A percentile compares a stretch with the other conserved stretches of the same genome.
phyloP scores from a whole-genome alignment of 495 filamentous ascomycete species.

The Hapsidospora chrysogenum region DNA sequence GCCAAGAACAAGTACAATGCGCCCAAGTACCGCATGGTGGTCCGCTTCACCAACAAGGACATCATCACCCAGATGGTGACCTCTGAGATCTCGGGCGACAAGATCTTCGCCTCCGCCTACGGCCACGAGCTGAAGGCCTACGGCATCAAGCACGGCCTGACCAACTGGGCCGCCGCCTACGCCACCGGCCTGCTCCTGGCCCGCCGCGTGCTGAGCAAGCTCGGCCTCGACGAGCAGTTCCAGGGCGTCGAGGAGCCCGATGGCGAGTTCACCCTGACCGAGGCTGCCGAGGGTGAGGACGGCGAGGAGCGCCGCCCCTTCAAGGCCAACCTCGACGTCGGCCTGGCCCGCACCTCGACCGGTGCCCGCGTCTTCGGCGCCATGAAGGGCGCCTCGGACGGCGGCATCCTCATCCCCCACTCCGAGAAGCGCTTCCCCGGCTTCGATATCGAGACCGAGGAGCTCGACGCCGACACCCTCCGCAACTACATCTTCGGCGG shows the following conservation, averaged over 20 bases:
- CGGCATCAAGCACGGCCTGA: slow-evolving; percentile 93
- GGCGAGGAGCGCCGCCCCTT: slow-evolving; percentile 84
- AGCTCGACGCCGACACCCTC: slow-evolving; percentile 90
- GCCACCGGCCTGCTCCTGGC: slow-evolving; percentile 90
- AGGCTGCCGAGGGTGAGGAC: slow-evolving; percentile 69
- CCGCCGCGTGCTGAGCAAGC: slow-evolving; percentile 91
- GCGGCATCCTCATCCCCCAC: slow-evolving; percentile 93
- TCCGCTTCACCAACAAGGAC: slow-evolving; percentile 99
- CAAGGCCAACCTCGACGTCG: slow-evolving; percentile 97
- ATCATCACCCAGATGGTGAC: slow-evolving; percentile 95
- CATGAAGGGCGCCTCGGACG: slow-evolving; percentile 99
- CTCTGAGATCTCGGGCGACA: slow-evolving; percentile 95
- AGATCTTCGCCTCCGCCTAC: slow-evolving; percentile 87
- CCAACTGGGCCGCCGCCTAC: slow-evolving; percentile 99
- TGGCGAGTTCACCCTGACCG: slow-evolving; percentile 87
- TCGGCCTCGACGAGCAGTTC: slow-evolving; percentile 82
- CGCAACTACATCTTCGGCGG: slow-evolving; percentile 98
- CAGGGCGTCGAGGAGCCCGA: slow-evolving; percentile 83
- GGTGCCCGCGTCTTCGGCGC: slow-evolving; percentile 97
- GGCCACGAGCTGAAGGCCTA: slow-evolving; percentile 94
- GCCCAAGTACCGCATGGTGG: slow-evolving; percentile 98
- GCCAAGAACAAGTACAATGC: slow-evolving; percentile 99
- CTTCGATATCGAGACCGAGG: slow-evolving; percentile 88
- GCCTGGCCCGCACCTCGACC: slow-evolving; percentile 89
- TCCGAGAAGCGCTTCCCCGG: slow-evolving; percentile 98